Evolutionary conservation across 2,329 filamentous ascomycete genomes (phyloP).

Genomic region (Nemania serpens): DNA sequence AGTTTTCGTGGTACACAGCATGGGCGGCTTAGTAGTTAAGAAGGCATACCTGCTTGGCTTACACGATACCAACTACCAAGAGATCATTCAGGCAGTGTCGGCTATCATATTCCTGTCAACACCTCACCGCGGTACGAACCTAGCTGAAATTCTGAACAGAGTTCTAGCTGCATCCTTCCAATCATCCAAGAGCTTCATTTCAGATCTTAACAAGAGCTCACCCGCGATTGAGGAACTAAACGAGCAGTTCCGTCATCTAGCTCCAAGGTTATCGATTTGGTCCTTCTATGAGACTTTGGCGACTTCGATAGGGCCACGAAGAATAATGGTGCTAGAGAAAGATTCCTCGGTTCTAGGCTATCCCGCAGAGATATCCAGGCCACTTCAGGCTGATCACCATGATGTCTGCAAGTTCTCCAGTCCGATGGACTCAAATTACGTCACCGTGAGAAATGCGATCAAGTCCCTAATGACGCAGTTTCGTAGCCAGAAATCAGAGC

Average conservation of each 20-base stretch:
- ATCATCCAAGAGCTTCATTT: slow-evolving; percentile 1
- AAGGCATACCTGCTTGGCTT: slow-evolving; percentile 9
- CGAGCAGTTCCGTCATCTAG: slow-evolving; percentile 42
- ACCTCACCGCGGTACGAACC: slow-evolving; percentile 11
- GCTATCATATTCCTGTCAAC: slow-evolving; percentile 17
- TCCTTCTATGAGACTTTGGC: slow-evolving; percentile 44
- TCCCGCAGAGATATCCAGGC: not conserved
- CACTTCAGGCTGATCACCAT: slow-evolving; percentile 8
- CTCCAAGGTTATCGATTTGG: slow-evolving; percentile 38
- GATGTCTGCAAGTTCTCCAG: not conserved
- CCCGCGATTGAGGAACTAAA: slow-evolving; percentile 39
- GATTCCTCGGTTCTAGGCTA: slow-evolving; percentile 9
- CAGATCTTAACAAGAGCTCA: slow-evolving; percentile 17
- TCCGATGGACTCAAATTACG: slow-evolving; percentile 24
- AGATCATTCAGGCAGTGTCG: not conserved
- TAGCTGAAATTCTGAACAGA: slow-evolving; percentile 6
- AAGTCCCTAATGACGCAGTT: not conserved
- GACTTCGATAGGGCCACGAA: slow-evolving; percentile 26
- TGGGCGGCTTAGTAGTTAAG: slow-evolving; percentile 18
- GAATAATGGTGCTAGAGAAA: slow-evolving; percentile 10
- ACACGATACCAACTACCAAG: not conserved
- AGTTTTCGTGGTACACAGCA: slow-evolving; percentile 12
- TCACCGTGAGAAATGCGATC: slow-evolving; percentile 13
- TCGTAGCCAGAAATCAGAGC: not conserved
- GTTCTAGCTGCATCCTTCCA: not conserved